Evolutionary conservation across 148 eudicot species (phyloP).

Genomic region (Cornus suecica): DNA sequence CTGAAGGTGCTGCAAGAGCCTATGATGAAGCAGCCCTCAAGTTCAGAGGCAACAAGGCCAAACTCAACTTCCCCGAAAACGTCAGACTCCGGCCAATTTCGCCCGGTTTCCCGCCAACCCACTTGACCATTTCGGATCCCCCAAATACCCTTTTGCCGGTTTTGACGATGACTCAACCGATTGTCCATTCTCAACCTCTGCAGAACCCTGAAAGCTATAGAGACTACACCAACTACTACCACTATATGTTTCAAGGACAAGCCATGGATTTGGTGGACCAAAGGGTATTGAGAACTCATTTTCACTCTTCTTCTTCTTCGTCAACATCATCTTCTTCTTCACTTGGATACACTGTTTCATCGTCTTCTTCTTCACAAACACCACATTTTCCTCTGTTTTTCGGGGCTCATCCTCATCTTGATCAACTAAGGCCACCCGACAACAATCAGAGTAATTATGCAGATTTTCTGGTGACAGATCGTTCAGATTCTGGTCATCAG

Average conservation of each 20-base stretch:
- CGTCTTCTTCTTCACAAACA: neutral
- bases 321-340: neutral
- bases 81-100: neutral
- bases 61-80: neutral
- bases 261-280: neutral
- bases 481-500: constrained; percentile 15
- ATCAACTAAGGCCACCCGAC: neutral
- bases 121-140: neutral
- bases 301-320: neutral
- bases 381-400: neutral
- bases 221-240: neutral
- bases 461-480: neutral
- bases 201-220: neutral
- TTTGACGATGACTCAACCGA: neutral
- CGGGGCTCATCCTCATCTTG: neutral
- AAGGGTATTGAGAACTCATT: neutral
- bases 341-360: neutral
- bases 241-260: neutral
- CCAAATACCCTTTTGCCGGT: neutral
- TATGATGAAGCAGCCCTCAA: neutral
- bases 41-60: neutral
- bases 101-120: neutral
- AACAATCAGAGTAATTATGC: neutral
- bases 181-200: neutral
- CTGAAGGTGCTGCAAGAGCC: neutral